Evolutionary conservation across 169 alveolate genomes (phyloP).

Genomic region (Plasmodium gonderi): DNA sequence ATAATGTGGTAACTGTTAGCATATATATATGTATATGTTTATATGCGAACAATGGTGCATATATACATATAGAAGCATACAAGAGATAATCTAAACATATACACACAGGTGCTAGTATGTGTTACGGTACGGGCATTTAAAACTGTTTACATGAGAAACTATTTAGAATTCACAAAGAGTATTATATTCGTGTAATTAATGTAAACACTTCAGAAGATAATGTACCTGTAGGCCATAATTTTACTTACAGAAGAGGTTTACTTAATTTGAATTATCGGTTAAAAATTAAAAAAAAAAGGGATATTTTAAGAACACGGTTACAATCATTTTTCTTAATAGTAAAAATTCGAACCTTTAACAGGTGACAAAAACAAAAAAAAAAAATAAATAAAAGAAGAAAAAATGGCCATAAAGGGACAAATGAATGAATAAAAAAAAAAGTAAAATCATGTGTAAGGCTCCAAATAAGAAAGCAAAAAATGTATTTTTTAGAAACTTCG

Average conservation of each 20-base stretch:
- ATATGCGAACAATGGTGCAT: neutral
- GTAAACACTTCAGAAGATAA: neutral
- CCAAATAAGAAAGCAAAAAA: slow-evolving; percentile 9
- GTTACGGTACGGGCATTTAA: neutral
- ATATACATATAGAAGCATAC: slow-evolving; percentile 13
- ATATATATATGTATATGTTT: neutral
- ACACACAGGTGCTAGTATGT: neutral
- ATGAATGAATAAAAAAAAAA: neutral
- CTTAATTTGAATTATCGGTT: slow-evolving; percentile 28
- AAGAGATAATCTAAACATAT: neutral
- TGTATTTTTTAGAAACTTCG: slow-evolving; percentile 37
- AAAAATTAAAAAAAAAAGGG: slow-evolving; percentile 38
- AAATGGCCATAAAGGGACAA: neutral
- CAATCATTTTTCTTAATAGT: slow-evolving; percentile 29
- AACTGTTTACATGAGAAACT: slow-evolving; percentile 3
- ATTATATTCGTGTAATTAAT: neutral
- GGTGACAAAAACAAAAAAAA: neutral
- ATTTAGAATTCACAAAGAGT: slow-evolving; percentile 10
- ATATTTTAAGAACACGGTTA: neutral
- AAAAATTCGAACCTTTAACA: slow-evolving; percentile 16
- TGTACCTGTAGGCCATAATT: slow-evolving; percentile 12
- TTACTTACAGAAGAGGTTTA: slow-evolving; percentile 20
- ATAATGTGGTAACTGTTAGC: neutral
- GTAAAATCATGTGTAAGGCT: slow-evolving; percentile 26
- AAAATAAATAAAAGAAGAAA: neutral